Base-by-base conservation (phyloP, 306 rosid species). In the Psophocarpus tetragonolobus region DNA sequence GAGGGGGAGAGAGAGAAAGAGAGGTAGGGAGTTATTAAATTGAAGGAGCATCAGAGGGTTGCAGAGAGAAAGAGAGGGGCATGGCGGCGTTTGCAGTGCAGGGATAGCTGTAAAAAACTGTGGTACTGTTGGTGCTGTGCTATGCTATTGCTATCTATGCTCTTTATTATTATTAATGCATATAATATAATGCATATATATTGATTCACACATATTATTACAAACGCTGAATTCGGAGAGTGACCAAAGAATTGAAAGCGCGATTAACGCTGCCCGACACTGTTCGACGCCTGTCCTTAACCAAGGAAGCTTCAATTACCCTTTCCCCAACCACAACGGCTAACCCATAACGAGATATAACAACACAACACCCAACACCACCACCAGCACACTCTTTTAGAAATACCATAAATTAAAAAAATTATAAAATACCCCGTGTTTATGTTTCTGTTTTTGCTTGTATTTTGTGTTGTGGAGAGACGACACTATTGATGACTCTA, bases 21-120 rank as follows among this genome's bases (percentile, higher is more conserved):
- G 33, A 3, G 42, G 23, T 33, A 23, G 21, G 13, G 73, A 44
- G 82, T 81, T 81, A 83, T 73, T 86, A 21, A 91, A 88, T 88
- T 60, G 74, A 70, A 81, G 84, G 18, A 51, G 84, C 76, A 72
- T 64, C 83, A 57, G 9, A 27, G 27, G 50, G 73, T 67, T 41
- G 68, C 54, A 51, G 81, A 82, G 87, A 64, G 71, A 65, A 65
- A 77, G 73, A 74, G 77, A 84, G 69, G 87, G 81, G 86, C 85
- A 89, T 91, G 97, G 96, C 97, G 98, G 98, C 98, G 98, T 91
- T 80, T 79, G 87, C 87, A 83, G 86, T 66, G 85, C 36, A 64
- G 73, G 81, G 89, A 86, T 86, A 86, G 74, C 56, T 83, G 84
- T 73, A 64, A 82, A 77, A 56, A 76, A 74, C 76, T 74, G 76